Evolutionary conservation across 2,329 filamentous ascomycete genomes (phyloP), one percentile per base, ranked within the genome.

Genomic region (Alternaria novae-zelandiae): DNA sequence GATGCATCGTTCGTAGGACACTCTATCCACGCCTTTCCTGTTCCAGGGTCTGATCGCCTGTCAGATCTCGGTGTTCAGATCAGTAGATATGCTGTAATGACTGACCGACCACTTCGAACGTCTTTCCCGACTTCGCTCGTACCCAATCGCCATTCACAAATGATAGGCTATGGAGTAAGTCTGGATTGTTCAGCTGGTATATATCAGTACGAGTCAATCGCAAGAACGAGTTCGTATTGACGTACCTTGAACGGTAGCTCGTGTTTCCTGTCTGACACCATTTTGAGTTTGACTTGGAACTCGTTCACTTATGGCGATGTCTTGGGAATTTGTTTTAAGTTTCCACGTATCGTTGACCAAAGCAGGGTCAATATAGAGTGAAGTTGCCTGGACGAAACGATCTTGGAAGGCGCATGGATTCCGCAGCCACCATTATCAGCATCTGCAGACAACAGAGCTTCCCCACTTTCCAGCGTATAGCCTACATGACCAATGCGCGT

Each of bases 71-170:
- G 6, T 15, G 9, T 20, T 20, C 4, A 17, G 9, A 2, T 5
- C 25, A 15, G 43, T 4, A 17, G 6, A 2, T 2, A 26, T 20
- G 43, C n/a, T 15, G 6, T 17, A 8, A 7, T 17, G 30, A 74
- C 75, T 63, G 4, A 86, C 85, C 86, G 56, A 86, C 79, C 46
- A 88, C 82, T 65, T 88, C 85, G 66, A 88, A 88, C 54, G 84
- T 81, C 74, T 87, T 86, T 57, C 85, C 85, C 4, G 86, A 87
- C 71, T 85, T 86, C 4, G 86, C 81, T 67, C 85, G 84, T 41
- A 85, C 79, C 85, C 86, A 88, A 70, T 86, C 70, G n/a, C 86
- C 86, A 61, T 84, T 76, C 43, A 88, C 81, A 62, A 86, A 84
- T 1, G 85, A 86, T 63, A 86, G 77, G 57, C 86, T 83, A 55